Conservation (phyloP, 805 yeast genomes). For the Hanseniaspora thailandica region DNA sequence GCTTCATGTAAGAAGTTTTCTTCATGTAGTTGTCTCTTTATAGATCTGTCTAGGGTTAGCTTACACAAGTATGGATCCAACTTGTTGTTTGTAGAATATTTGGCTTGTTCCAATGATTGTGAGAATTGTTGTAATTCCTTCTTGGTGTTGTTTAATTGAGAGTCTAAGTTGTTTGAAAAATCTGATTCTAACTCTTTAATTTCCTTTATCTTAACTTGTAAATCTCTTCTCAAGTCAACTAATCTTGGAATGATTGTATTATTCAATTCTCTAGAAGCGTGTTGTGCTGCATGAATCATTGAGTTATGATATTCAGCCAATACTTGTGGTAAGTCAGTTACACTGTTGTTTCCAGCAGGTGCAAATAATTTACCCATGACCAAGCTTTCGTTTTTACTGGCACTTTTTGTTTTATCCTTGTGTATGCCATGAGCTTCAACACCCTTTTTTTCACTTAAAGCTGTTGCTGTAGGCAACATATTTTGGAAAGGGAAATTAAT, state of each 20-base stretch:
- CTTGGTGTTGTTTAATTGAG: slow-evolving; percentile 59
- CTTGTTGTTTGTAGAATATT: slow-evolving; percentile 34
- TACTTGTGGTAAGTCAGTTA: slow-evolving; percentile 69
- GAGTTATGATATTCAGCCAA: slow-evolving; percentile 54
- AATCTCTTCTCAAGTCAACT: slow-evolving; percentile 60
- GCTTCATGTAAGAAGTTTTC: slow-evolving; percentile 86
- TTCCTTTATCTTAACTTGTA: slow-evolving; percentile 74
- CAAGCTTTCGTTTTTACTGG: slow-evolving; percentile 20
- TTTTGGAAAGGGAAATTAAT: slow-evolving; percentile 36
- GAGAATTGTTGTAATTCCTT: slow-evolving; percentile 41
- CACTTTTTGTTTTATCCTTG: slow-evolving; percentile 24
- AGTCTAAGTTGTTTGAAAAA: slow-evolving; percentile 62
- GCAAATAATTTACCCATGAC: slow-evolving; percentile 41
- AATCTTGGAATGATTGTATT: slow-evolving; percentile 53
- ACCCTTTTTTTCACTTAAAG: slow-evolving; percentile 1
- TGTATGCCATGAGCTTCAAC: slow-evolving; percentile 35
- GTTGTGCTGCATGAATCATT: slow-evolving; percentile 46
- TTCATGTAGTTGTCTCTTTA: slow-evolving; percentile 65
- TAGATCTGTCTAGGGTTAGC: slow-evolving; percentile 58
- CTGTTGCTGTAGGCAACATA: slow-evolving; percentile 11
- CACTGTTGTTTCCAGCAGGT: slow-evolving; percentile 67
- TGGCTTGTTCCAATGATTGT: slow-evolving; percentile 56
- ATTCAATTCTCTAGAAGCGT: slow-evolving; percentile 49
- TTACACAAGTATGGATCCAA: slow-evolving; percentile 78
- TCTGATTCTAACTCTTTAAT: slow-evolving; percentile 73